A percentile compares a stretch with the other conserved stretches of the same genome.
Conservation (phyloP, 495 filamentous ascomycete genomes). For the Penicillium bovifimosum region DNA sequence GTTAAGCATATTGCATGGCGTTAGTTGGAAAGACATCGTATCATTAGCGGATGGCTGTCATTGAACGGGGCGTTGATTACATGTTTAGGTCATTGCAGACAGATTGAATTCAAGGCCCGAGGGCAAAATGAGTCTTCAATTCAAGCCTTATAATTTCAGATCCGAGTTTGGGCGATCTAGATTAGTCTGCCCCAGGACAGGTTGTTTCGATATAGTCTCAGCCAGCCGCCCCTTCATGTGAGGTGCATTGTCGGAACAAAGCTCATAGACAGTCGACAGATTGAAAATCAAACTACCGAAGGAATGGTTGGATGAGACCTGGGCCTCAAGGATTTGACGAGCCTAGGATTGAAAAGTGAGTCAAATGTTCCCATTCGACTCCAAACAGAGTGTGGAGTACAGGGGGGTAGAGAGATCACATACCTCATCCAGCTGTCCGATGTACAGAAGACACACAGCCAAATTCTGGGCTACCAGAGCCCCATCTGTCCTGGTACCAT, state of each 20-base stretch:
- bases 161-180: slow-evolving; percentile 67
- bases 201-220: slow-evolving; percentile 57
- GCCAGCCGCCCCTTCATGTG: slow-evolving; percentile 64
- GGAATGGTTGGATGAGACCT: slow-evolving; percentile 54
- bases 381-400: background rate
- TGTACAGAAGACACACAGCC: slow-evolving; percentile 78
- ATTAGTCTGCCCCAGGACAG: slow-evolving; percentile 41
- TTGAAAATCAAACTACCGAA: slow-evolving; percentile 84
- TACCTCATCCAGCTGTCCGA: slow-evolving; percentile 69
- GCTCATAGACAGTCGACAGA: slow-evolving; percentile 83
- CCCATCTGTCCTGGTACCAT: slow-evolving; percentile 24
- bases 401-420: slow-evolving; percentile 5
- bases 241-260: slow-evolving; percentile 72
- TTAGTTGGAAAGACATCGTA: slow-evolving; percentile 10
- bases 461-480: slow-evolving; percentile 67
- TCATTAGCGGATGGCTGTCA: slow-evolving; percentile 13
- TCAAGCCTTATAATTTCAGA: slow-evolving; percentile 62
- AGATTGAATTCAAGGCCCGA: slow-evolving; percentile 13
- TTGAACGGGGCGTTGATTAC: slow-evolving; percentile 6
- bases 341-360: slow-evolving; percentile 34
- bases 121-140: slow-evolving; percentile 5
- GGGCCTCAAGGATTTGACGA: slow-evolving; percentile 53
- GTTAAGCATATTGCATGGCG: slow-evolving; percentile 6
- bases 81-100: slow-evolving; percentile 9
- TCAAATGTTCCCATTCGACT: slow-evolving; percentile 4